These are phyloP conservation scores for Cinchona pubescens DNA, from an alignment of 257 asterid species.

Conservation along the genomic window DNA sequence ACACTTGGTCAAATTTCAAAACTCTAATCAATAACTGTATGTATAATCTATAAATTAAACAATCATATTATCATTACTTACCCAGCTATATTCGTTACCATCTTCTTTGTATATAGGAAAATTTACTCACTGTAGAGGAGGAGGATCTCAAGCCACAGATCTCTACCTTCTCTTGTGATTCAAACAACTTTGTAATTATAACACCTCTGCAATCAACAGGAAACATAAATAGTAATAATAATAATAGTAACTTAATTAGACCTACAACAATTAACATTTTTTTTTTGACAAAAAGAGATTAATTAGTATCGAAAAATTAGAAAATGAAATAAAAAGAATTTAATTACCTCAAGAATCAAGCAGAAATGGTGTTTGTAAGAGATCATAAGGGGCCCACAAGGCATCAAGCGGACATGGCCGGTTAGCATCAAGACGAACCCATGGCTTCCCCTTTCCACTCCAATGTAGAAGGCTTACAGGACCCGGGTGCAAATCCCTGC, in stretches of 20 bases:
- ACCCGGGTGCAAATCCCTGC: slow-evolving; percentile 84
- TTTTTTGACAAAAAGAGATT: no score
- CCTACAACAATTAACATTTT: no score
- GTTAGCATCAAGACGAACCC: slow-evolving; percentile 70
- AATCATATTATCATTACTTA: slow-evolving; percentile 32
- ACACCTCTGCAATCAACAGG: neutral
- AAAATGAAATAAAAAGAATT: neutral
- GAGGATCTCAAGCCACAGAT: slow-evolving; percentile 61
- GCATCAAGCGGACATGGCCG: slow-evolving; percentile 86
- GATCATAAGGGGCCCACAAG: slow-evolving; percentile 94
- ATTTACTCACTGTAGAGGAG: slow-evolving; percentile 45
- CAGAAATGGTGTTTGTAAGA: slow-evolving; percentile 43
- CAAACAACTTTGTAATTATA: neutral
- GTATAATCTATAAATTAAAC: slow-evolving; percentile 35
- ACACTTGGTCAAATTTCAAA: neutral
- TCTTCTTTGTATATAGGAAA: neutral
- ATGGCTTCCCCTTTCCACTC: slow-evolving; percentile 97
- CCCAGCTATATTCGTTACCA: neutral
- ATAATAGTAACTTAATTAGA: no score
- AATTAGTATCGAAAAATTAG: no score
- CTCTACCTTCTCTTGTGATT: slow-evolving; percentile 51
- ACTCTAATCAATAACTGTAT: neutral
- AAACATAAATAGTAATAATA: no score
- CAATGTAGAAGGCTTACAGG: slow-evolving; percentile 92
- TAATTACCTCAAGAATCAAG: slow-evolving; percentile 61